Conservation (phyloP, 306 rosid species). For the Pyrus betulifolia region DNA sequence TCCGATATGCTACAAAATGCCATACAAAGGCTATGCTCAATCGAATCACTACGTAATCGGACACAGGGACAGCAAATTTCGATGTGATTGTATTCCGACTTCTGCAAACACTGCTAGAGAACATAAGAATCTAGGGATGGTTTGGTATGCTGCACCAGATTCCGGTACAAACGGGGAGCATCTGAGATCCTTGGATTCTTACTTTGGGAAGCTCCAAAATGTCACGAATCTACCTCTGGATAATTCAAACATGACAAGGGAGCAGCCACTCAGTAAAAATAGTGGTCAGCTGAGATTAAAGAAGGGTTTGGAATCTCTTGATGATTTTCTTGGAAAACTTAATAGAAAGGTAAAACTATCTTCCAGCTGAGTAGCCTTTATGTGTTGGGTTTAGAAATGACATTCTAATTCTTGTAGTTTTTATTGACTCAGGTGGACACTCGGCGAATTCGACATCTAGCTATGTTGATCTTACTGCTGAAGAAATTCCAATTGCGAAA, state of each 20-base stretch:
- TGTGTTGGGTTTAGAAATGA: background rate
- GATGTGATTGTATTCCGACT: constrained; percentile 8
- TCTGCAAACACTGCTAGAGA: constrained; percentile 18
- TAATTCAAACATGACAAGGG: constrained; percentile 22
- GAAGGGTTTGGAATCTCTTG: constrained; percentile 53
- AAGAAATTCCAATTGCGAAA: constrained; percentile 23
- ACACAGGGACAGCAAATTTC: constrained; percentile 6
- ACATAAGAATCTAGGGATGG: background rate
- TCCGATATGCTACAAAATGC: constrained; percentile 36
- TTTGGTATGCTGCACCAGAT: constrained; percentile 35
- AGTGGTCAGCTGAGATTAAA: constrained; percentile 22
- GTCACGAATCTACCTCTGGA: constrained; percentile 16
- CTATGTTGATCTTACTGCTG: constrained; percentile 18
- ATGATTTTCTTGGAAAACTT: constrained; percentile 60
- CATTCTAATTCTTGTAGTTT: background rate
- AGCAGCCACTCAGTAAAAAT: constrained; percentile 9
- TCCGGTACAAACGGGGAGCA: constrained; percentile 38
- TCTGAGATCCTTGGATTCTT: constrained; percentile 52
- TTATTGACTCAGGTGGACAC: constrained; percentile 25
- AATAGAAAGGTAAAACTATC: constrained; percentile 13
- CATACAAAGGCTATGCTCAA: constrained; percentile 27
- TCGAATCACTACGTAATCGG: constrained; percentile 7
- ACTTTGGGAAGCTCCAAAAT: constrained; percentile 52
- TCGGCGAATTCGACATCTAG: constrained; percentile 17
- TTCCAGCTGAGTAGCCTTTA: background rate